Evolutionary conservation across 2,329 filamentous ascomycete genomes (phyloP).

Genomic region (Trichoderma koningii): DNA sequence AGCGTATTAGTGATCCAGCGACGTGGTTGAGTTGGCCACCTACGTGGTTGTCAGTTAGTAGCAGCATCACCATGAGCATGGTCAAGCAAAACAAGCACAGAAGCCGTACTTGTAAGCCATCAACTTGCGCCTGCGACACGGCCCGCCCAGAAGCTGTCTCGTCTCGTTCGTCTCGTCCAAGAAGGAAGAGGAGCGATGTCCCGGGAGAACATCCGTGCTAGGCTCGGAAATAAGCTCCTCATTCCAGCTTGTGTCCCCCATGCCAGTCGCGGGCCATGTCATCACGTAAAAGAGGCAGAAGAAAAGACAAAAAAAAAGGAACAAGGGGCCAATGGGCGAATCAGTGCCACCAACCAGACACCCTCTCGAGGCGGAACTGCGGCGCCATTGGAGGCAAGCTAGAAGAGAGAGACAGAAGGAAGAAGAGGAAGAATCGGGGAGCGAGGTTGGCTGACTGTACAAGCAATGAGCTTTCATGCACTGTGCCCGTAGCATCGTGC

Average conservation of each 20-base stretch:
- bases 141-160: not conserved
- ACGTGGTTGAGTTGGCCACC: not conserved
- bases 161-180: not conserved
- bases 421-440: not conserved
- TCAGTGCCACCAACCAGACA: slow-evolving; percentile 3
- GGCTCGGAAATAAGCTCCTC: slow-evolving; percentile 22
- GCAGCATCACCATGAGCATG: not conserved
- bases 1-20: slow-evolving; percentile 18
- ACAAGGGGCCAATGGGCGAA: slow-evolving; percentile 3
- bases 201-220: not conserved
- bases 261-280: slow-evolving; percentile 16
- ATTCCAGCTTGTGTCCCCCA: slow-evolving; percentile 20
- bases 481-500: not conserved
- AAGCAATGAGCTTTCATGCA: not conserved
- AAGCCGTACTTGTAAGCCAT: not conserved
- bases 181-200: too few species aligned
- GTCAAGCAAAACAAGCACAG: not conserved
- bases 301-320: not conserved
- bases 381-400: not conserved
- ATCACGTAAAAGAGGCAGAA: slow-evolving; percentile 13
- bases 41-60: not conserved
- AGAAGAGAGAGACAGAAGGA: not conserved
- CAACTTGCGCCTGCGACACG: not conserved
- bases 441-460: slow-evolving; percentile 2
- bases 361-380: not conserved